These are phyloP conservation scores for Biscogniauxia sp. DNA, from an alignment of 2,329 filamentous ascomycete genomes.

Conservation along the genomic window DNA sequence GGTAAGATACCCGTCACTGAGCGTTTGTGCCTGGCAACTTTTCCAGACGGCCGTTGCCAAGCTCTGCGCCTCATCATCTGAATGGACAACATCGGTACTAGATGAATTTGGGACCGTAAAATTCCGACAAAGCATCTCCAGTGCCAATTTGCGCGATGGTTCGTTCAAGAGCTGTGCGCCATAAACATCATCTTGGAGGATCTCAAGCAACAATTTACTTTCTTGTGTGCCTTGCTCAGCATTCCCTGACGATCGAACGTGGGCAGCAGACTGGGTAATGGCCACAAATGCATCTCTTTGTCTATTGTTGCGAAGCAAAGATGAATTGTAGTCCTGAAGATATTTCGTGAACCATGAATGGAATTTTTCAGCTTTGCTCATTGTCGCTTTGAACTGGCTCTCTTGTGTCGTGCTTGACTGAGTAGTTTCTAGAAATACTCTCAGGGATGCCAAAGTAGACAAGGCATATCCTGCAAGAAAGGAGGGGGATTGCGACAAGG, in stretches of 20 bases:
- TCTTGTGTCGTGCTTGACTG: slow-evolving; percentile 83
- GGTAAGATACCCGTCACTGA: slow-evolving; percentile 68
- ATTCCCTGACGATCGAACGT: slow-evolving; percentile 66
- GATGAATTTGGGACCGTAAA: slow-evolving; percentile 63
- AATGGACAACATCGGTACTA: slow-evolving; percentile 65
- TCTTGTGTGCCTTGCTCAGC: slow-evolving; percentile 70
- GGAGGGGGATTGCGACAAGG: slow-evolving; percentile 64
- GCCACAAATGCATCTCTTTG: slow-evolving; percentile 59
- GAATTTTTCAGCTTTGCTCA: slow-evolving; percentile 73
- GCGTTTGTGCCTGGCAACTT: slow-evolving; percentile 63
- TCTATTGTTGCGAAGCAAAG: slow-evolving; percentile 45
- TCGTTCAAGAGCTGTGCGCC: slow-evolving; percentile 65
- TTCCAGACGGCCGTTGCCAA: slow-evolving; percentile 71
- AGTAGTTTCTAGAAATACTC: slow-evolving; percentile 70
- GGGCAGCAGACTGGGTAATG: slow-evolving; percentile 67
- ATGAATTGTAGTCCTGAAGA: slow-evolving; percentile 60
- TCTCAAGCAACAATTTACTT: slow-evolving; percentile 73
- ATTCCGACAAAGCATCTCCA: slow-evolving; percentile 70
- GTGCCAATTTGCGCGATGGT: slow-evolving; percentile 66
- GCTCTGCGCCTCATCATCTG: slow-evolving; percentile 60
- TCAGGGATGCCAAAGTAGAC: slow-evolving; percentile 75
- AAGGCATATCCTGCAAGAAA: slow-evolving; percentile 81
- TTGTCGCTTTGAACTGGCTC: slow-evolving; percentile 73
- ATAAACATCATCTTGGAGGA: slow-evolving; percentile 70
- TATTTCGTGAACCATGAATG: slow-evolving; percentile 75